Evolutionary conservation across 768 basidiomycete genomes (phyloP).

Genomic region (Collybia sordida): DNA sequence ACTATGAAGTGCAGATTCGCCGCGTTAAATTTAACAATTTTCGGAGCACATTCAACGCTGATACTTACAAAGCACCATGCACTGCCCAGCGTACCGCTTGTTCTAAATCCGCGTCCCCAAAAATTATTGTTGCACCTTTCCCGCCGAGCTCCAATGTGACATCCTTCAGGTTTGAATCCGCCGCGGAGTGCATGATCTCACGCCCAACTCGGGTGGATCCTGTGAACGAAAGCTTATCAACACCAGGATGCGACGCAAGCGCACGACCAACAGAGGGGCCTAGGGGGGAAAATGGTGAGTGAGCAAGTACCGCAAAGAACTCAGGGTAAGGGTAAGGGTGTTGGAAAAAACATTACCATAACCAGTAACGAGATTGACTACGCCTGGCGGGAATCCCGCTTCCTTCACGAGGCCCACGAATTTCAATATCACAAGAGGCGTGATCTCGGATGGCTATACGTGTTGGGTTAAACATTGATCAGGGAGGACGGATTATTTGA

Average conservation of each 20-base stretch:
- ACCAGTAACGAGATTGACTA: conserved; percentile 65
- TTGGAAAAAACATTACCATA: conserved; percentile 29
- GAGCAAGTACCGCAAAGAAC: conserved; percentile 34
- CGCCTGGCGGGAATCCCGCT: conserved; percentile 70
- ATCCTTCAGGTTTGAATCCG: conserved; percentile 79
- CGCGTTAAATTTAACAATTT: no score
- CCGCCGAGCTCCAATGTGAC: conserved; percentile 83
- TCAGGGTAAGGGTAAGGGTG: no score
- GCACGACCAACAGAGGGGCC: conserved; percentile 60
- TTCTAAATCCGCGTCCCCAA: conserved; percentile 68
- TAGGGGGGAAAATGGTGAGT: conserved; percentile 43
- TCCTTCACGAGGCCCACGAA: conserved; percentile 49
- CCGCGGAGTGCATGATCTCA: conserved; percentile 74
- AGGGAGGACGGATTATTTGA: no score
- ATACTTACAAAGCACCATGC: conserved; percentile 63
- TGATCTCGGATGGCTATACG: conserved; percentile 57
- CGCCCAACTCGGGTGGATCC: conserved; percentile 79
- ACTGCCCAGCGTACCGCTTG: conserved; percentile 71
- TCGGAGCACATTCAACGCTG: no score
- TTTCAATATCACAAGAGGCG: conserved; percentile 57
- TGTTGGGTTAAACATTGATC: no score
- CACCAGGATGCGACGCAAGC: conserved; percentile 50
- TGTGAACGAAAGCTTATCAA: conserved; percentile 81
- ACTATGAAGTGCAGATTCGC: no score
- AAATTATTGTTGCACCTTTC: conserved; percentile 68